A percentile compares a stretch with the other conserved stretches of the same genome.
Evolutionary conservation across 2,329 filamentous ascomycete genomes (phyloP).

Genomic region (Anthostomella pinea): DNA sequence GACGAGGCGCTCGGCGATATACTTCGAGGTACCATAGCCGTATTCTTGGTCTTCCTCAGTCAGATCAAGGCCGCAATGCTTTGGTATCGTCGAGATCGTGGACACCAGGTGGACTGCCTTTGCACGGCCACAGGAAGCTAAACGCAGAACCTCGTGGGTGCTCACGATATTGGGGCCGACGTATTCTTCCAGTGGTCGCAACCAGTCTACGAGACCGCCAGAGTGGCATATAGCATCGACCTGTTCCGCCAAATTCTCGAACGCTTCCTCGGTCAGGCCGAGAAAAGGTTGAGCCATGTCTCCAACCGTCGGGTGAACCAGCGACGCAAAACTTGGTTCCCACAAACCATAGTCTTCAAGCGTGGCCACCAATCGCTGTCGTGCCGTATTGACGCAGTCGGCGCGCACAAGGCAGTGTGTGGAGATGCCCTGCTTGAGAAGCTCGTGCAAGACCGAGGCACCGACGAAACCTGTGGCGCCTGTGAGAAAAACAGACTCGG

Average conservation of each 20-base stretch:
- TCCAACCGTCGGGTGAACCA: slow-evolving; percentile 21
- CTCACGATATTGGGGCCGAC: slow-evolving; percentile 30
- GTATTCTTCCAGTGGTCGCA: slow-evolving; percentile 29
- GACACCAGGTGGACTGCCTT: slow-evolving; percentile 29
- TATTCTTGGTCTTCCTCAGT: slow-evolving; percentile 25
- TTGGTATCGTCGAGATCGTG: slow-evolving; percentile 28
- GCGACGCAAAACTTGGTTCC: slow-evolving; percentile 17
- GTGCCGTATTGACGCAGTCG: slow-evolving; percentile 9
- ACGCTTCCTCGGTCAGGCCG: slow-evolving; percentile 20
- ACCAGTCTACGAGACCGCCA: slow-evolving; percentile 30
- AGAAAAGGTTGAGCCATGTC: slow-evolving; percentile 26
- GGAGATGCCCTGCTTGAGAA: slow-evolving; percentile 22
- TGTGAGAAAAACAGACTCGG: slow-evolving; percentile 23
- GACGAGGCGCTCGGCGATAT: slow-evolving; percentile 25
- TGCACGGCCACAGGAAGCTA: slow-evolving; percentile 25
- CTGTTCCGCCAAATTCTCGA: slow-evolving; percentile 23
- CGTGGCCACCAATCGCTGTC: slow-evolving; percentile 16
- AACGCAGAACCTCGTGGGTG: slow-evolving; percentile 29
- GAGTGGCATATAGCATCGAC: slow-evolving; percentile 29
- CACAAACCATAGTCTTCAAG: slow-evolving; percentile 24
- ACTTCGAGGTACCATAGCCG: slow-evolving; percentile 29
- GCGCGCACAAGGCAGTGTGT: slow-evolving; percentile 27
- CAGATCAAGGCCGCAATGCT: slow-evolving; percentile 24
- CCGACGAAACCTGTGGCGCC: slow-evolving; percentile 30
- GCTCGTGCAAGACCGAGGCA: slow-evolving; percentile 23